These are phyloP conservation scores for Metarhizium album DNA, from an alignment of 2,329 filamentous ascomycete species.

Conservation along the genomic window DNA sequence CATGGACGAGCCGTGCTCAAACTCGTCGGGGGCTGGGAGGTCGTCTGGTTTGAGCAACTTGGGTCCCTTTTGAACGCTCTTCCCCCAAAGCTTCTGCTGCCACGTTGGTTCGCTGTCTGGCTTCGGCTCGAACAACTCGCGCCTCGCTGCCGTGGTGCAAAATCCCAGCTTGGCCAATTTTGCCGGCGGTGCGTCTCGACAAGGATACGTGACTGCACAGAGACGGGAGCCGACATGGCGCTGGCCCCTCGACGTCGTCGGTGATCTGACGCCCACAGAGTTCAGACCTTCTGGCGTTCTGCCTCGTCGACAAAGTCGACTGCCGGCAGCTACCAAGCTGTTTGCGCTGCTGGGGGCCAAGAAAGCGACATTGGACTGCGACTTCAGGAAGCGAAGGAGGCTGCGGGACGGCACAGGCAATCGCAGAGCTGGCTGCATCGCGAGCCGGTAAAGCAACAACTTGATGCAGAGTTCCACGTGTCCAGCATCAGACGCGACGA, in stretches of 20 bases:
- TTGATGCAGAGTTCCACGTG: background rate
- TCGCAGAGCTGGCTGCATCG: constrained; percentile 35
- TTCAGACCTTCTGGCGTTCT: constrained; percentile 5
- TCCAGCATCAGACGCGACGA: constrained; percentile 8
- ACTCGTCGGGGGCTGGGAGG: constrained; percentile 47
- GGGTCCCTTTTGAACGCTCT: constrained; percentile 23
- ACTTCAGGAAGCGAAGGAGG: constrained; percentile 63
- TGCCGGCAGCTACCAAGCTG: constrained; percentile 5
- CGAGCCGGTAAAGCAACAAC: constrained; percentile 12
- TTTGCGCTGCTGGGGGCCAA: constrained; percentile 27
- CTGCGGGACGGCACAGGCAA: constrained; percentile 39
- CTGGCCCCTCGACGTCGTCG: background rate
- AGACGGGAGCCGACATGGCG: background rate
- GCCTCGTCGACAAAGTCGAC: constrained; percentile 12
- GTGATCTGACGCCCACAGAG: background rate
- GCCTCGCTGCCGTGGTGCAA: constrained; percentile 17
- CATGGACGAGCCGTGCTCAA: constrained; percentile 42
- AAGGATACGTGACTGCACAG: background rate
- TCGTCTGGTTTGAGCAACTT: constrained; percentile 44
- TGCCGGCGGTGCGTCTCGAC: background rate
- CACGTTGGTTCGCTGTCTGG: constrained; percentile 24
- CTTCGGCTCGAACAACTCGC: constrained; percentile 12
- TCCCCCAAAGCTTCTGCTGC: constrained; percentile 40
- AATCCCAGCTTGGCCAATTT: constrained; percentile 8
- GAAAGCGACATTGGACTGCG: constrained; percentile 53